Base-by-base conservation (phyloP, 257 asterid genomes). In the Solanum arcanum region DNA sequence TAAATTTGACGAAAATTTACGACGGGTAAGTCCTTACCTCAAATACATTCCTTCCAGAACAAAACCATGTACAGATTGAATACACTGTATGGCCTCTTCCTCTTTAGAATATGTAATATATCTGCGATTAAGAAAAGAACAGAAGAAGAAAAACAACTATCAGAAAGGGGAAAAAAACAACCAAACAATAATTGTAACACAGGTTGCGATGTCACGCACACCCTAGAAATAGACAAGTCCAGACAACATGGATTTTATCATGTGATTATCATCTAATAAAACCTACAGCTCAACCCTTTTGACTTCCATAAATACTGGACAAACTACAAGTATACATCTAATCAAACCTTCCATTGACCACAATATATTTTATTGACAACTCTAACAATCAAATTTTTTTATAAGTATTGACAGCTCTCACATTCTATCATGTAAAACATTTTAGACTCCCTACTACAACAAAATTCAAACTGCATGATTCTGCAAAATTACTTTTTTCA, bases 21-120 rank as follows among this genome's bases (percentile, higher is more conserved):
- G 46, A 77, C 72, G 25, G 69, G 20, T 15, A 78, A 73, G 83
- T 90, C 73, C 94, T 90, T 88, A 97, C 99, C 96, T 97, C 89
- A 97, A 93, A 88, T 87, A 88, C 89, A 95, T 97, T 90, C 95
- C 97, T 86, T 96, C 99, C 87, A 95, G 92, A 59, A 91, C 91
- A 94, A 89, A 96, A 88, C 99, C 98, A 91, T 97, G 99, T 47
- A 97, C 98, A 83, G 93, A 93, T 86, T 95, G 96, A 91, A 97
- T 95, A 90, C 99, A 97, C 83, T 93, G 92, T 52, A 97, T 88
- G 49, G 99, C 99, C 90, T 97, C 99, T 90, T 97, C 98, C 93
- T 97, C 98, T 87, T 90, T 95, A 20, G 97, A 92, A 89, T 91
- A 97, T 42, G 99, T 97, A 87, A 95, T 91, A 93, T 97, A 97